Conservation (phyloP, 805 yeast species). For the Candida sphagnicola region DNA sequence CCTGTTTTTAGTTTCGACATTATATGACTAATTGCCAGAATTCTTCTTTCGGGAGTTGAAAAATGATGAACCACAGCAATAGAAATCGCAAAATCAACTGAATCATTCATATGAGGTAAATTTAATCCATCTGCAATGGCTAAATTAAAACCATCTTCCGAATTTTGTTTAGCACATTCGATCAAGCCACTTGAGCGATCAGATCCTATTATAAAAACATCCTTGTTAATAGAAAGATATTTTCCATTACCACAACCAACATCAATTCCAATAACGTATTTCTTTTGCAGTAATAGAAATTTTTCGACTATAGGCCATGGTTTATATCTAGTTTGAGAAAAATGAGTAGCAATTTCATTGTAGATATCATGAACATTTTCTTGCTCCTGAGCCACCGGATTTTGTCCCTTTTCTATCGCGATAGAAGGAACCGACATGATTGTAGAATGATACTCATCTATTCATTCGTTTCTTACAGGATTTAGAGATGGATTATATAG, state of each 20-base stretch:
- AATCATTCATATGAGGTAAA: slow-evolving; percentile 34
- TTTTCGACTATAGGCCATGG: slow-evolving; percentile 96
- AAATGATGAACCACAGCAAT: slow-evolving; percentile 97
- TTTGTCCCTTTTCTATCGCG: slow-evolving; percentile 23
- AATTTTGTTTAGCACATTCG: slow-evolving; percentile 52
- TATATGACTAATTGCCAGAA: slow-evolving; percentile 69
- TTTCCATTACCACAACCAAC: slow-evolving; percentile 98
- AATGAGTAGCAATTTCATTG: slow-evolving; percentile 88
- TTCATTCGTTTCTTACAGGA: no score
- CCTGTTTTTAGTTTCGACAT: slow-evolving; percentile 52
- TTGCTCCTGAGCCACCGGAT: slow-evolving; percentile 62
- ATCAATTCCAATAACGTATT: slow-evolving; percentile 76
- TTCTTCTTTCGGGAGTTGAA: slow-evolving; percentile 75
- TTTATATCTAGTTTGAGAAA: slow-evolving; percentile 89
- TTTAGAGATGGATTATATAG: no score
- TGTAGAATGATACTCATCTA: not conserved
- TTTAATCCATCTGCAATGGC: slow-evolving; percentile 78
- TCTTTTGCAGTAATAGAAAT: slow-evolving; percentile 48
- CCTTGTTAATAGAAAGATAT: slow-evolving; percentile 67
- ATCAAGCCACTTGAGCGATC: slow-evolving; percentile 71
- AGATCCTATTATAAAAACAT: slow-evolving; percentile 68
- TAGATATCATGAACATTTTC: slow-evolving; percentile 87
- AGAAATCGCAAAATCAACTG: slow-evolving; percentile 83
- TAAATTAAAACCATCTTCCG: slow-evolving; percentile 44
- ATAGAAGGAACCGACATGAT: slow-evolving; percentile 31